phyloP scores from a whole-genome alignment of 805 yeast genomes.

The Candida ponderosae region DNA sequence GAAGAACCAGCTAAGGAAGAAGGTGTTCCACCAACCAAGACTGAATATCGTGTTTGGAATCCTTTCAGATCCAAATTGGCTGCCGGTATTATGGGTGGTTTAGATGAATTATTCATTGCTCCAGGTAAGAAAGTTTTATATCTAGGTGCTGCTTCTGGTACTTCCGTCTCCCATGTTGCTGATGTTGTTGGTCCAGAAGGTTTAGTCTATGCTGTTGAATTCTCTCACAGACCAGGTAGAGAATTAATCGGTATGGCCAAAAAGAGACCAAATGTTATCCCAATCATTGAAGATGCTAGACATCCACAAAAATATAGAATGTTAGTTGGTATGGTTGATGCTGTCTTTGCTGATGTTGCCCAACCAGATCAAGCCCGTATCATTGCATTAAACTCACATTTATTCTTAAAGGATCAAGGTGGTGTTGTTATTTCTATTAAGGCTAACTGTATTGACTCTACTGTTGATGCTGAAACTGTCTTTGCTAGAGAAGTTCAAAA shows the following conservation, averaged over 20 bases:
- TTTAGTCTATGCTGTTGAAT: constrained; percentile 96
- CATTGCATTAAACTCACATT: constrained; percentile 95
- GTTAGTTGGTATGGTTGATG: constrained; percentile 98
- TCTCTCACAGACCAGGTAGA: constrained; percentile 99
- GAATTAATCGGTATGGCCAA: constrained; percentile 99
- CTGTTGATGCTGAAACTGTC: constrained; percentile 98
- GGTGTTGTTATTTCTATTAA: constrained; percentile 98
- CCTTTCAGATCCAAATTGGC: constrained; percentile 99
- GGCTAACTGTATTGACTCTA: constrained; percentile 99
- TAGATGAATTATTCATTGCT: constrained; percentile 92
- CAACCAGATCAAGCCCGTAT: constrained; percentile 99
- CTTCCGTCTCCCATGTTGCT: constrained; percentile 96
- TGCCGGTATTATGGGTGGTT: constrained; percentile 99
- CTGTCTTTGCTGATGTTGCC: constrained; percentile 98
- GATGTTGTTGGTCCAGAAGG: constrained; percentile 99
- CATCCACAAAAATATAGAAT: constrained; percentile 99
- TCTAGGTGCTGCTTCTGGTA: constrained; percentile 99
- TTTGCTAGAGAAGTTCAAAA: constrained; percentile 99
- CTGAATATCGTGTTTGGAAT: constrained; percentile 99
- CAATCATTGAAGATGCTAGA: constrained; percentile 99
- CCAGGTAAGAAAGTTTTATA: constrained; percentile 98
- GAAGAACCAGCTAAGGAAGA: constrained; percentile 91
- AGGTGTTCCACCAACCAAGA: constrained; percentile 84
- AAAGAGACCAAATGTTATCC: constrained; percentile 98
- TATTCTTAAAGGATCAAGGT: constrained; percentile 97